Percentiles rank a stretch among this genome's conserved stretches.
phyloP scores from a whole-genome alignment of 208 protist species.

The Trypanosoma mega region DNA sequence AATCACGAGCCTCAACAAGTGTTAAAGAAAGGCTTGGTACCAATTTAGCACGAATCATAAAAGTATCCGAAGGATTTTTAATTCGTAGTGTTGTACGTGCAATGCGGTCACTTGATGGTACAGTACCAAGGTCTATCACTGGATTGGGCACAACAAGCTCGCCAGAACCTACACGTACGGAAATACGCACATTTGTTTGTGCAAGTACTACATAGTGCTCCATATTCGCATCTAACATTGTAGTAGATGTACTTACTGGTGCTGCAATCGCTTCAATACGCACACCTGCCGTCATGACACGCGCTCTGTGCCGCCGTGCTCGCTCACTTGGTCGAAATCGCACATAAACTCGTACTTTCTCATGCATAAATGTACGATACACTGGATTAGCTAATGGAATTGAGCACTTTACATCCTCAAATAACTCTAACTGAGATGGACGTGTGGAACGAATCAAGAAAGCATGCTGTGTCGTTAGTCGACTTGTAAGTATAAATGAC shows the following conservation, averaged over 20 bases:
- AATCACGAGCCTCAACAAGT: constrained; percentile 25
- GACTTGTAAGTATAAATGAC: constrained; percentile 64
- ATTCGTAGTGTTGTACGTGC: constrained; percentile 41
- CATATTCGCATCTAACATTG: not conserved
- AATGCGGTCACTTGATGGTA: constrained; percentile 34
- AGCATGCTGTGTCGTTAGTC: constrained; percentile 55
- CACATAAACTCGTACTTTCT: constrained; percentile 74
- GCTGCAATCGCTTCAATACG: constrained; percentile 65
- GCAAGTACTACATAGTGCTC: constrained; percentile 39
- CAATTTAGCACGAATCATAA: constrained; percentile 42
- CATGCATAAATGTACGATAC: constrained; percentile 46
- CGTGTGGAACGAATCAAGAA: constrained; percentile 77
- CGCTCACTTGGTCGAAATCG: constrained; percentile 59
- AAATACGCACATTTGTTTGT: constrained; percentile 40
- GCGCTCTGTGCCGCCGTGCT: constrained; percentile 35
- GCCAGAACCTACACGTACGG: constrained; percentile 54
- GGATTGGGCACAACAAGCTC: constrained; percentile 37
- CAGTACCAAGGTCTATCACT: constrained; percentile 47
- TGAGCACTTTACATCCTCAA: constrained; percentile 73
- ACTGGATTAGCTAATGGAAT: constrained; percentile 58
- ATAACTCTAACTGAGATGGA: constrained; percentile 69
- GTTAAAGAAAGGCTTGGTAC: constrained; percentile 11
- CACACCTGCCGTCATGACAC: constrained; percentile 58
- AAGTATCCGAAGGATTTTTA: constrained; percentile 67
- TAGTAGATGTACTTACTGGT: not conserved